phyloP scores from a whole-genome alignment of 805 yeast species.

The Myxozyma vanderwaltii region DNA sequence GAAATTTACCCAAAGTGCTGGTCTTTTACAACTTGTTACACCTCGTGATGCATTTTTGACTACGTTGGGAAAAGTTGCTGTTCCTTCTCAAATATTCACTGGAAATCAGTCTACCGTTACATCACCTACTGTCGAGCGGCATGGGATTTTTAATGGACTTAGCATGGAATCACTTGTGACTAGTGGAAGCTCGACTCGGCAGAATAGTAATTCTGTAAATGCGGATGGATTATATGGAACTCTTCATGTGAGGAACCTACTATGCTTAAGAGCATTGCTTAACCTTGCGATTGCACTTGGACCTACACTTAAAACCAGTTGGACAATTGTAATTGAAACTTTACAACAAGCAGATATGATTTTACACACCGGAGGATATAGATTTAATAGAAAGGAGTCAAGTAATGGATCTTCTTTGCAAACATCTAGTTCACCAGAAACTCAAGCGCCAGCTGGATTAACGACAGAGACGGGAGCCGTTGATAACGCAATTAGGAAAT shows the following conservation, averaged over 20 bases:
- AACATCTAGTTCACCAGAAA: not conserved
- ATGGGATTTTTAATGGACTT: slow-evolving; percentile 28
- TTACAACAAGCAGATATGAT: slow-evolving; percentile 44
- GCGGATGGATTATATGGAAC: slow-evolving; percentile 14
- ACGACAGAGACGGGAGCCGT: slow-evolving; percentile 42
- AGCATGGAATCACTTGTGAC: slow-evolving; percentile 23
- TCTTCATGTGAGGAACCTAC: slow-evolving; percentile 66
- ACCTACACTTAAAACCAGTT: slow-evolving; percentile 61
- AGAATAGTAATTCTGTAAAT: not conserved
- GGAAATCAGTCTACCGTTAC: slow-evolving; percentile 15
- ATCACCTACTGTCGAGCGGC: slow-evolving; percentile 25
- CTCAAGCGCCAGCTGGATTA: slow-evolving; percentile 8
- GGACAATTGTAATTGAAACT: slow-evolving; percentile 65
- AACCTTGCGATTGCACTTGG: slow-evolving; percentile 84
- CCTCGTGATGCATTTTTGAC: slow-evolving; percentile 59
- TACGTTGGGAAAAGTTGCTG: slow-evolving; percentile 40
- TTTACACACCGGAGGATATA: slow-evolving; percentile 26
- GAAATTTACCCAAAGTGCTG: slow-evolving; percentile 78
- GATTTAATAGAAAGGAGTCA: slow-evolving; percentile 4
- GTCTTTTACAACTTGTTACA: slow-evolving; percentile 60
- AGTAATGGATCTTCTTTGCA: not conserved
- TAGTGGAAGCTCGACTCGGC: not conserved
- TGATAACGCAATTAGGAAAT: slow-evolving; percentile 58
- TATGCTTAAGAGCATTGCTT: slow-evolving; percentile 75
- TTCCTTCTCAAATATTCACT: slow-evolving; percentile 34